These are phyloP conservation scores for Pontederia paniculata DNA, from an alignment of 176 grass and related monocot species.

Conservation along the genomic window DNA sequence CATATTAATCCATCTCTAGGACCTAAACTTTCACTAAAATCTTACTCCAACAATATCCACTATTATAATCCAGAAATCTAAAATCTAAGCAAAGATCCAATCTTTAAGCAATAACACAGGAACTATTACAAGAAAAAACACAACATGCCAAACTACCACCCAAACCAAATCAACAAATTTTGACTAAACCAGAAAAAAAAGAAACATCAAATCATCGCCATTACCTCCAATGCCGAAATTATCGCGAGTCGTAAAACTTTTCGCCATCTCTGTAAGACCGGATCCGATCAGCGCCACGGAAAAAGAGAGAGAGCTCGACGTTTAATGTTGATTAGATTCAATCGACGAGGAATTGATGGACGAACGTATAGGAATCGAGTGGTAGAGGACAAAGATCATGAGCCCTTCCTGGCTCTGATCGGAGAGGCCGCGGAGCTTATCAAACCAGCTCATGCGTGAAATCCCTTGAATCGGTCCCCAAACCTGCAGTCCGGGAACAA, in stretches of 20 bases:
- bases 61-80: too few species aligned
- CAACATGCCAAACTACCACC: too few species aligned
- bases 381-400: constrained; percentile 89
- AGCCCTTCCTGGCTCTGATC: constrained; percentile 60
- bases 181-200: not conserved
- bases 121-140: too few species aligned
- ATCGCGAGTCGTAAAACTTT: not conserved
- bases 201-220: not conserved
- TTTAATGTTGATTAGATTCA: constrained; percentile 35
- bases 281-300: not conserved
- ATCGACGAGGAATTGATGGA: constrained; percentile 15
- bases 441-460: constrained; percentile 78
- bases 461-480: constrained; percentile 17
- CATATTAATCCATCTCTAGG: too few species aligned
- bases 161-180: not conserved
- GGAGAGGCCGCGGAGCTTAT: constrained; percentile 40
- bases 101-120: too few species aligned
- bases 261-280: not conserved
- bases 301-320: not conserved
- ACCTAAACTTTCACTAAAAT: too few species aligned
- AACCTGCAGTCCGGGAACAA: constrained; percentile 22
- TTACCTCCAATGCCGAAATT: constrained; percentile 6
- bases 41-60: too few species aligned
- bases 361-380: constrained; percentile 96
- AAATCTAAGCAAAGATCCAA: too few species aligned